phyloP scores from a whole-genome alignment of 768 basidiomycete genomes.

The Rhodotorula kratochvilovae region DNA sequence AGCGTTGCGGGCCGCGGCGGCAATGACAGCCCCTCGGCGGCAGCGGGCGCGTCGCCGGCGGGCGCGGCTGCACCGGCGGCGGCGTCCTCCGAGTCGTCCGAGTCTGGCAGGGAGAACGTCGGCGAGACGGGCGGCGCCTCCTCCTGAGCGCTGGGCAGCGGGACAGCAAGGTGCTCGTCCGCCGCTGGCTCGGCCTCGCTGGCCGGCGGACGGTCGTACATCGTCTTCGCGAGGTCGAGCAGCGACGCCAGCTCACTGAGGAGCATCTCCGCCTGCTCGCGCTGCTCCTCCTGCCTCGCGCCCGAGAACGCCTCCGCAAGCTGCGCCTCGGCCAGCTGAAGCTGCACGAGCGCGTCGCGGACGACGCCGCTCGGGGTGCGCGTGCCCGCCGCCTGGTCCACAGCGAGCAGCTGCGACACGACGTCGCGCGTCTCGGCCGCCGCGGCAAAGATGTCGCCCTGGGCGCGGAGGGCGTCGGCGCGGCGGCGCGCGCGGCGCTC shows the following conservation, averaged over 20 bases:
- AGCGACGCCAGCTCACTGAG: slow-evolving; percentile 68
- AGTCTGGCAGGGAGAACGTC: slow-evolving; percentile 49
- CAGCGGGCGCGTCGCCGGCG: background rate
- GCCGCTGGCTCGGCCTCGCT: no score
- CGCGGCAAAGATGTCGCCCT: slow-evolving; percentile 33
- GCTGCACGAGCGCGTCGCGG: slow-evolving; percentile 27
- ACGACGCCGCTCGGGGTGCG: slow-evolving; percentile 24
- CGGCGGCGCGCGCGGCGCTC: slow-evolving; percentile 19
- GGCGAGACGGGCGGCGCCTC: slow-evolving; percentile 33
- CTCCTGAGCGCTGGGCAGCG: background rate
- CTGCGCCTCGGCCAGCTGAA: slow-evolving; percentile 35
- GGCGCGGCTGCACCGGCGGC: no score
- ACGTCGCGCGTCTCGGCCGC: slow-evolving; percentile 32
- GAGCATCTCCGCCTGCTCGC: slow-evolving; percentile 22
- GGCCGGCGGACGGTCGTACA: slow-evolving; percentile 28
- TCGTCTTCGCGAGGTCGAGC: slow-evolving; percentile 52
- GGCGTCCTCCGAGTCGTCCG: background rate
- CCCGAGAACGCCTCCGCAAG: slow-evolving; percentile 23
- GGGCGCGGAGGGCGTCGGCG: background rate
- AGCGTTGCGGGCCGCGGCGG: background rate
- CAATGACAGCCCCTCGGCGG: background rate
- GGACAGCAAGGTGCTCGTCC: background rate
- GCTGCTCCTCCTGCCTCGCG: background rate
- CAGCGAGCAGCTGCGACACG: slow-evolving; percentile 28
- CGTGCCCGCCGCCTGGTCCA: slow-evolving; percentile 13